Evolutionary conservation across 2,329 filamentous ascomycete species (phyloP), one percentile per base, ranked within the genome.

Genomic region (Sporothrix pallida): DNA sequence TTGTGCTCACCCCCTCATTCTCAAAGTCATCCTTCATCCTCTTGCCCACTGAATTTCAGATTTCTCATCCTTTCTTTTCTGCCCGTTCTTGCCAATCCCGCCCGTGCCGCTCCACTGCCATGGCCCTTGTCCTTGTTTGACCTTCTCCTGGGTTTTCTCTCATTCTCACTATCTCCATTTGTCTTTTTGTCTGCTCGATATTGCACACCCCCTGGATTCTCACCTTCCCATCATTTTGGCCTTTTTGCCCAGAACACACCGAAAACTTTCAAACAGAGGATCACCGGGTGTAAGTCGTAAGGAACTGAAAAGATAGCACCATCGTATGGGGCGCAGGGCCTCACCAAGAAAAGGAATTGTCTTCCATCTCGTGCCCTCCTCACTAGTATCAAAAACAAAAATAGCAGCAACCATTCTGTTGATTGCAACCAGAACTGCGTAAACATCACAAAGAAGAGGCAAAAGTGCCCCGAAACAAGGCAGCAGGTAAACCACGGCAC

Each of bases 131-230:
- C 26, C 26, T 20, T 44, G 15, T 23, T 62, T 12, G 31, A 44
- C n/a, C 31, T 13, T 17, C 10, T 44, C 8, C 8, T 58, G 6
- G 8, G 4, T 15, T 20, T 58, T 23, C 37, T 62, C 23, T 62
- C 58, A 62, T 62, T 5, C 7, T 37, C 58, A 62, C 58, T 63
- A 63, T 63, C 58, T n/a, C 58, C 58, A n/a, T 63, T 63, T 7
- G 58, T 37, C 31, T 12, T 23, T 23, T 7, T 6, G 10, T n/a
- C 17, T 44, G 31, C 31, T 37, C 3, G 31, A 6, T 37, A 37
- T 37, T 37, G 31, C 58, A 63, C 58, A 20, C 58, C 58, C 15
- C 13, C 58, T 60, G 23, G 3, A 17, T 60, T 62, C 58, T 15
- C 58, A 62, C 58, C 42, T 62, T 62, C 31, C 31, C 58, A 62